These are phyloP conservation scores for Rosa multiflora DNA, from an alignment of 306 rosid species.

Conservation along the genomic window DNA sequence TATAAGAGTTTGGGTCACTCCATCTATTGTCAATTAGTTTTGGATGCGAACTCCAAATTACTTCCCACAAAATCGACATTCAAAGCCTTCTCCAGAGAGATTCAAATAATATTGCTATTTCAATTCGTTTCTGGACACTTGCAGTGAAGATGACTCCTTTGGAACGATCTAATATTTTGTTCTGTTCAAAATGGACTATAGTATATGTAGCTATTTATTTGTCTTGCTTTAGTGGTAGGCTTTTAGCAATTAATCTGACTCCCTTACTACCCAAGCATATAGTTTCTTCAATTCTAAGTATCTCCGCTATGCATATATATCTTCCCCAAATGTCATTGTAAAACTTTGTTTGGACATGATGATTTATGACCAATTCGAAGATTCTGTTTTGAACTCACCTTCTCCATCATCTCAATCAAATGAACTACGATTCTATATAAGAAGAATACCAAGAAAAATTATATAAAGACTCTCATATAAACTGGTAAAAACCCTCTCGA, in stretches of 20 bases:
- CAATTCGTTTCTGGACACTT: too few species aligned
- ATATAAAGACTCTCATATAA: not conserved
- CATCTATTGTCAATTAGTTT: too few species aligned
- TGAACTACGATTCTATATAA: not conserved
- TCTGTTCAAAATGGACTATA: not conserved
- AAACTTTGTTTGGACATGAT: not conserved
- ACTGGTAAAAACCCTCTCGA: not conserved
- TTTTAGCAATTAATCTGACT: not conserved
- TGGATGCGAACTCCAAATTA: too few species aligned
- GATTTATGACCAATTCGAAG: not conserved
- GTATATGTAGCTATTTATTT: not conserved
- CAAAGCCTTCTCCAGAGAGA: too few species aligned
- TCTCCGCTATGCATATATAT: not conserved
- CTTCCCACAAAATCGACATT: too few species aligned
- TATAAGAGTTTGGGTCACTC: too few species aligned
- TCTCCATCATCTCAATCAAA: not conserved
- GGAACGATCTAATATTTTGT: not conserved
- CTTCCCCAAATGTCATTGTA: not conserved
- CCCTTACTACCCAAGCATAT: not conserved
- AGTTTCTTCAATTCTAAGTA: not conserved
- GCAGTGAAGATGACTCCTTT: too few species aligned
- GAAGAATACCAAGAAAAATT: not conserved
- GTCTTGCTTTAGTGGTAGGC: not conserved
- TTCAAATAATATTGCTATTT: too few species aligned
- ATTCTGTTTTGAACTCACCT: not conserved